Percentiles rank a stretch among this genome's conserved stretches.
These are phyloP conservation scores for Aegilops tauschii DNA, from an alignment of 176 grass and related monocot species.

Conservation along the genomic window DNA sequence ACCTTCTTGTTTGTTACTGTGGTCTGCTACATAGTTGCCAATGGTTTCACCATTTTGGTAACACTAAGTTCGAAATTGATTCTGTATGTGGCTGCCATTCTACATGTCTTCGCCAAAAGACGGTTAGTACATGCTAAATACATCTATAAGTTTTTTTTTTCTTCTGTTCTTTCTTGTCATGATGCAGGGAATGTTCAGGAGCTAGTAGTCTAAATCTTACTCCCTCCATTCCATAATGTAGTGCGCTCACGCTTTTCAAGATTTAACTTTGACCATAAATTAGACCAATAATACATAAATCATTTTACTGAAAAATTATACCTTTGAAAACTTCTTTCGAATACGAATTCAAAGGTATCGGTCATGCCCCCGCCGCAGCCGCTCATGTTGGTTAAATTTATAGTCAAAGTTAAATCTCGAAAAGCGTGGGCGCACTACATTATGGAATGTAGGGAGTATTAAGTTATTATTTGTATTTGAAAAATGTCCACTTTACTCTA, in stretches of 20 bases:
- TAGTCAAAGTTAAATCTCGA: too few relatives aligned
- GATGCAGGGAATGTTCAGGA: background rate
- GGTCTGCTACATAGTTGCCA: conserved; percentile 81
- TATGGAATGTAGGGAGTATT: too few relatives aligned
- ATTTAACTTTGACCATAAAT: too few relatives aligned
- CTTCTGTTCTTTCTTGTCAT: background rate
- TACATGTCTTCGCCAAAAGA: conserved; percentile 79
- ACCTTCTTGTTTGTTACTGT: conserved; percentile 63
- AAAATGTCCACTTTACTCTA: background rate
- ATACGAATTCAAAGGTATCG: too few relatives aligned
- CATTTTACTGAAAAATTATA: too few relatives aligned
- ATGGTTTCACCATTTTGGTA: conserved; percentile 74
- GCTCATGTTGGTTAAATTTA: too few relatives aligned
- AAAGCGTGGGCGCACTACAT: too few relatives aligned
- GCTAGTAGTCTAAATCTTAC: conserved; percentile 4
- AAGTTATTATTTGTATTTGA: background rate
- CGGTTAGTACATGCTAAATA: conserved; percentile 48
- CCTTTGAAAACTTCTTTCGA: too few relatives aligned
- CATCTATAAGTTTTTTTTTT: background rate
- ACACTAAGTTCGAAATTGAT: conserved; percentile 69
- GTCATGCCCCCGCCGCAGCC: too few relatives aligned
- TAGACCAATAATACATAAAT: too few relatives aligned
- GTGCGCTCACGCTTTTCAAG: too few relatives aligned
- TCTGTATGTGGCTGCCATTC: conserved; percentile 59
- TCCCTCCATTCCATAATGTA: too few relatives aligned